A percentile compares a stretch with the other conserved stretches of the same genome.
phyloP scores from a whole-genome alignment of 768 basidiomycete genomes.

The Bullera alba region DNA sequence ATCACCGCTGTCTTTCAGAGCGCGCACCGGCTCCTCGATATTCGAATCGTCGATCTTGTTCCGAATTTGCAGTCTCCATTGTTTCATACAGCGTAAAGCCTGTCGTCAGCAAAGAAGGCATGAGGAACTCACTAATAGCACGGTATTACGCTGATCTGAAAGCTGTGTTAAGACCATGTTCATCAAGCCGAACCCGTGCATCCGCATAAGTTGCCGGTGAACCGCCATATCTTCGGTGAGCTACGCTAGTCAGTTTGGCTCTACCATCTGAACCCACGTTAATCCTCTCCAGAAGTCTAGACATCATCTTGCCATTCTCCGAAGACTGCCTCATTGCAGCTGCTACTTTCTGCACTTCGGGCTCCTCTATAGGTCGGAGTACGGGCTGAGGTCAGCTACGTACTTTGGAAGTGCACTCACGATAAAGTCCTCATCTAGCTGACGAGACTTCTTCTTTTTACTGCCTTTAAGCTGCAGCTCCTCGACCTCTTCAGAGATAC shows the following conservation, averaged over 20 bases:
- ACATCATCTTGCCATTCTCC: slow-evolving; percentile 68
- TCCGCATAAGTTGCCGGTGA: slow-evolving; percentile 72
- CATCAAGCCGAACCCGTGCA: slow-evolving; percentile 91
- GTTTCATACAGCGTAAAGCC: slow-evolving; percentile 46
- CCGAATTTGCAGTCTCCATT: slow-evolving; percentile 73
- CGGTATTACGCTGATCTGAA: slow-evolving; percentile 60
- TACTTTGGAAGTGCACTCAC: slow-evolving; percentile 48
- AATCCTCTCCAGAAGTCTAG: slow-evolving; percentile 75
- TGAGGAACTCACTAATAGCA: slow-evolving; percentile 56
- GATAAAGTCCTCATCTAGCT: slow-evolving; percentile 88
- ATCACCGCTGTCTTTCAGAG: slow-evolving; percentile 55
- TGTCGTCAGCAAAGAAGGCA: slow-evolving; percentile 15
- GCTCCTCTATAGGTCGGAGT: slow-evolving; percentile 64
- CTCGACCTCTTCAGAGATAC: slow-evolving; percentile 87
- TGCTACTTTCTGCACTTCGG: slow-evolving; percentile 83
- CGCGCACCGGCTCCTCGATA: slow-evolving; percentile 60
- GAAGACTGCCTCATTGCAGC: slow-evolving; percentile 80
- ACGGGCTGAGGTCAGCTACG: slow-evolving; percentile 54
- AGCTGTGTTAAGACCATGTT: slow-evolving; percentile 77
- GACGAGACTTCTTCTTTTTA: slow-evolving; percentile 83
- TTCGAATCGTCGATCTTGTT: slow-evolving; percentile 88
- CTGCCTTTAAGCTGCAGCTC: slow-evolving; percentile 71
- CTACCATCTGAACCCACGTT: slow-evolving; percentile 53
- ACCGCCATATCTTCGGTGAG: slow-evolving; percentile 76
- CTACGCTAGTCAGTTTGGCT: slow-evolving; percentile 49